Percentiles rank a stretch among this genome's conserved stretches.
These are phyloP conservation scores for Maudiozyma bulderi DNA, from an alignment of 805 yeast species.

Conservation along the genomic window DNA sequence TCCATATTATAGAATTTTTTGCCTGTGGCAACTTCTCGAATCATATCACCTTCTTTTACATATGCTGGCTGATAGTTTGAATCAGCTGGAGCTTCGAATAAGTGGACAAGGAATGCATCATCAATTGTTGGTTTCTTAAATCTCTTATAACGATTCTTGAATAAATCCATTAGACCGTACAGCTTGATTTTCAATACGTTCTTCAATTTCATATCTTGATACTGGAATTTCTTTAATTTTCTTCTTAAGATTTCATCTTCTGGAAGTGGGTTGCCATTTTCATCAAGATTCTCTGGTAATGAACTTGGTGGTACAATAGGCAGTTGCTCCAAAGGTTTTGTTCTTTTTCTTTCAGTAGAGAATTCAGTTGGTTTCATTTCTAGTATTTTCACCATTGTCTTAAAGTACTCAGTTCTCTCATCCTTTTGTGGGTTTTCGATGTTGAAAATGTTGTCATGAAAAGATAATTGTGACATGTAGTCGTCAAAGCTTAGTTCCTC, in stretches of 20 bases:
- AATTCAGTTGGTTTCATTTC: constrained; percentile 62
- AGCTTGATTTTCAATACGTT: constrained; percentile 78
- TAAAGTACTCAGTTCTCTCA: constrained; percentile 52
- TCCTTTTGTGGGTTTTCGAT: constrained; percentile 39
- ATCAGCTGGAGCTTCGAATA: constrained; percentile 54
- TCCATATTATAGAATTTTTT: constrained; percentile 78
- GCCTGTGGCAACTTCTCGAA: constrained; percentile 70
- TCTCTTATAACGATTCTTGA: constrained; percentile 77
- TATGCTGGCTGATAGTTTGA: constrained; percentile 34
- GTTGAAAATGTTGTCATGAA: constrained; percentile 37
- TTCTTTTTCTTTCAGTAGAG: constrained; percentile 47
- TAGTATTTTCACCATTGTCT: constrained; percentile 43
- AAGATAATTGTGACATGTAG: constrained; percentile 11
- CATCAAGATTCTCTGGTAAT: constrained; percentile 11
- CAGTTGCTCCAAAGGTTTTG: constrained; percentile 32
- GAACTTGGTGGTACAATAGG: constrained; percentile 27
- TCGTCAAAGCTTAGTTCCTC: constrained; percentile 31
- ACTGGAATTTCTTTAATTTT: constrained; percentile 37
- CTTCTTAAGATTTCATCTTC: constrained; percentile 31
- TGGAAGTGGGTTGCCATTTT: constrained; percentile 25
- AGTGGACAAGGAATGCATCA: constrained; percentile 58
- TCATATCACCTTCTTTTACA: constrained; percentile 59
- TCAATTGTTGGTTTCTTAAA: constrained; percentile 88
- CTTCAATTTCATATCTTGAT: constrained; percentile 71
- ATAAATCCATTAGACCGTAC: constrained; percentile 80